Base-by-base conservation (phyloP, 2,329 filamentous ascomycete species). In the Chrysosporium keratinophilum region DNA sequence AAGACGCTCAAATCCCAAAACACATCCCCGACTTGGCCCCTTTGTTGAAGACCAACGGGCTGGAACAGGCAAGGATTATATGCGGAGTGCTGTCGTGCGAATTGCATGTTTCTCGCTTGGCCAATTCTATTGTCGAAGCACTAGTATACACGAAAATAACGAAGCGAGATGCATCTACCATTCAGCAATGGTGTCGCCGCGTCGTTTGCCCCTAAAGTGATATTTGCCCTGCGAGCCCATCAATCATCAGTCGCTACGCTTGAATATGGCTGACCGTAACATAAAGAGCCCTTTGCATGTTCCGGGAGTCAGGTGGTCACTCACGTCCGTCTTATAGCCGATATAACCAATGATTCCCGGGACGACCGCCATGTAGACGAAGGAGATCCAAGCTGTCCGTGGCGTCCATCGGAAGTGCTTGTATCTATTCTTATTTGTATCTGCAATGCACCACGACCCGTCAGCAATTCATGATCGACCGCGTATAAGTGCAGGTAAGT, bases 361-460 rank as follows among this genome's bases (percentile, higher is more conserved):
- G 42, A 96, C 79, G 52, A 84, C 74, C 34, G 83, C 74, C 55
- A 85, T 79, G 71, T 91, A 96, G 59, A 84, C 76, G 67, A 96
- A 81, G 3, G 84, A 83, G 65, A 96, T 71, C 74, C 81, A 82
- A 31, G 88, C 88, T 44, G 88, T 95, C 65, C 86, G 79, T 50
- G 82, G 80, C 35, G 86, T 97, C 88, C 88, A 97, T 71, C 88
- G 81, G 80, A 97, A 98, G 80, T 88, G 95, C 74, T 88, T 88
- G 80, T 90, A 85, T 61, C 93, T 85, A 76, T 87, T 88, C 65
- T 80, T 76, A 65, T 79, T 81, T 82, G 96, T 87, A 69, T 85
- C 90, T 95, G 65, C 28, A 23, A 12, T n/a, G 23, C 3, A 31
- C 19, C 31, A 20, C 17, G 46, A 15, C 5, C 4, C 43, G 40